Conservation (phyloP, 148 eudicot species). For the Gaultheria prostrata region DNA sequence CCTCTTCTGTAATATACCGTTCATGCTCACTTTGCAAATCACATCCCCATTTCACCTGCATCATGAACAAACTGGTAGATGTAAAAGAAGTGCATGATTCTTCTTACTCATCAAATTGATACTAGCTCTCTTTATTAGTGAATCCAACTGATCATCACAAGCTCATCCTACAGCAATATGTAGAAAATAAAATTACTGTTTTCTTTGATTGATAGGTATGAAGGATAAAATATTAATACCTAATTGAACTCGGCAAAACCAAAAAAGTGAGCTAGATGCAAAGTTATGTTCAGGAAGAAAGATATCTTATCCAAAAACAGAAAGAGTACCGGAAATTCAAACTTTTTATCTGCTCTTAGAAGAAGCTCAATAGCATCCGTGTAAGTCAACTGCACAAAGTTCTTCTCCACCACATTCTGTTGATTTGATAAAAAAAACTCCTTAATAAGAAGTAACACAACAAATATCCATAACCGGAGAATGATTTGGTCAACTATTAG, state of each 20-base stretch:
- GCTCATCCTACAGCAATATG: not conserved
- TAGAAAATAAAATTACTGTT: not conserved
- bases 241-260: slow-evolving; percentile 1
- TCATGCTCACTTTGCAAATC: slow-evolving; percentile 99
- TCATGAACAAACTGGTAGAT: slow-evolving; percentile 14
- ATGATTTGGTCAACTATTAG: not conserved
- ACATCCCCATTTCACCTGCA: slow-evolving; percentile 93
- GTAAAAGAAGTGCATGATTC: not conserved
- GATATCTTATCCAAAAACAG: not conserved
- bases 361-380: slow-evolving; percentile 94
- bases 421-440: slow-evolving; percentile 13
- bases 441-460: not conserved
- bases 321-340: slow-evolving; percentile 77
- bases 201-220: not conserved
- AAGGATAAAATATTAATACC: not conserved
- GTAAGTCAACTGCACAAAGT: slow-evolving; percentile 82
- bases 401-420: slow-evolving; percentile 91
- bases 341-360: slow-evolving; percentile 70
- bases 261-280: not conserved
- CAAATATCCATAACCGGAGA: not conserved
- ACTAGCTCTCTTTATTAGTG: not conserved
- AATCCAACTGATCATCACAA: slow-evolving; percentile 3
- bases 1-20: slow-evolving; percentile 88
- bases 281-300: not conserved
- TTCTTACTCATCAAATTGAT: not conserved